Evolutionary conservation across 2,329 filamentous ascomycete species (phyloP).

Genomic region (Colletotrichum horii): DNA sequence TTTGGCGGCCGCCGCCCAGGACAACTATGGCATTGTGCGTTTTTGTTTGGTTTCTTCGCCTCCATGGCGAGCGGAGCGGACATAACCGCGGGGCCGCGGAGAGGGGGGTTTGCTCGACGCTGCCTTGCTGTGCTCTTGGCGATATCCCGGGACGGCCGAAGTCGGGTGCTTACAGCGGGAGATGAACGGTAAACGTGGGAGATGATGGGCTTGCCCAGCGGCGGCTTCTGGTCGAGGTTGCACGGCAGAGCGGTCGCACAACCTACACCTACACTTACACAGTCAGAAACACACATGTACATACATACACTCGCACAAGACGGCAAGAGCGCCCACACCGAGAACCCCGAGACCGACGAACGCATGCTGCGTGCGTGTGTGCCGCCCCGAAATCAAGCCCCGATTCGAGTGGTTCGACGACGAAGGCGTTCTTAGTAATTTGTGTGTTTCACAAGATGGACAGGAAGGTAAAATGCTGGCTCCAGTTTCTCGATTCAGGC

Average conservation of each 20-base stretch:
- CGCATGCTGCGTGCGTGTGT: background rate
- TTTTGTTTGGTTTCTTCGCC: background rate
- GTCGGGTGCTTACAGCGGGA: background rate
- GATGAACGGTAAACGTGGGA: background rate
- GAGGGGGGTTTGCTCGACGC: background rate
- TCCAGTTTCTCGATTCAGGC: background rate
- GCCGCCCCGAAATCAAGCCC: background rate
- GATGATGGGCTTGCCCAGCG: background rate
- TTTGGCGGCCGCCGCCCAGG: background rate
- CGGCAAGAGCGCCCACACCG: background rate
- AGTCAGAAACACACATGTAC: background rate
- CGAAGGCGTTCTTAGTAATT: background rate
- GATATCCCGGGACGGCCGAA: background rate
- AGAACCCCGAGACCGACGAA: background rate
- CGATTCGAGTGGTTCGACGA: background rate
- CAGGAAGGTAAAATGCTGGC: background rate
- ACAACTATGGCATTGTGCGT: background rate
- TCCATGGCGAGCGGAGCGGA: background rate
- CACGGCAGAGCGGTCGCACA: background rate
- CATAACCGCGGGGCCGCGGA: background rate
- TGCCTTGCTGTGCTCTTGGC: background rate
- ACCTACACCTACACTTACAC: background rate
- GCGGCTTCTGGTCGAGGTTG: background rate
- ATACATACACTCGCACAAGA: background rate
- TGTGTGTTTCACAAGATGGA: background rate